Evolutionary conservation across 345 rosid genomes (phyloP), one percentile per base, ranked within the genome.

Genomic region (Euclidium syriacum): DNA sequence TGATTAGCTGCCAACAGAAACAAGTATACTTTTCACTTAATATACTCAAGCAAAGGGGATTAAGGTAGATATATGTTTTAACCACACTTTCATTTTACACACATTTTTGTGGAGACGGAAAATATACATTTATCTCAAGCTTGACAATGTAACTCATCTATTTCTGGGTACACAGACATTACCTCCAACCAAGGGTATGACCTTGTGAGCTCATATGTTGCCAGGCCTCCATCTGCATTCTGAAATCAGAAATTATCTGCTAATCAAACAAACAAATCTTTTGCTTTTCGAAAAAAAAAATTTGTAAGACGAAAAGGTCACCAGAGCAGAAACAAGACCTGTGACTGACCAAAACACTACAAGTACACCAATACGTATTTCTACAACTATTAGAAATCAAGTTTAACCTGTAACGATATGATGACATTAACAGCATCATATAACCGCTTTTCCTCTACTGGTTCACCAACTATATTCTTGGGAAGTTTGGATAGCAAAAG

Each of bases 151-250:
- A 29, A 70, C 34, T 53, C 36, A 55, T 35, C 34, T 11, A 44
- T 20, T 61, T 64, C 43, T 6, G 40, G 34, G 52, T 14, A 58
- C 43, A 43, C 15, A 27, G 18, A 73, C 51, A 34, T 65, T 80
- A 88, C 95, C 98, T 89, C 98, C 80, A 92, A 74, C 95, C 96
- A 88, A 40, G 65, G 67, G 68, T 89, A 88, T 41, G 96, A 92
- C 78, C 96, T 83, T 49, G 95, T 86, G 51, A 91, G 90, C 78
- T 86, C 98, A 80, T 88, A 91, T 24, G 98, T 88, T 24, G 96
- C 95, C 6, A 80, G 77, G 54, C 98, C 81, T 52, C 98, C 98
- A 32, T 82, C 87, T 32, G 52, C 77, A 73, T 91, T 91, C 98
- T 91, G 83, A 57, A 57, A 57, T 41, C 35, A 64, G 33, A 71